Evolutionary conservation across 208 protist species (phyloP), one percentile per base, ranked within the genome.

Genomic region (Leishmania amazonensis): DNA sequence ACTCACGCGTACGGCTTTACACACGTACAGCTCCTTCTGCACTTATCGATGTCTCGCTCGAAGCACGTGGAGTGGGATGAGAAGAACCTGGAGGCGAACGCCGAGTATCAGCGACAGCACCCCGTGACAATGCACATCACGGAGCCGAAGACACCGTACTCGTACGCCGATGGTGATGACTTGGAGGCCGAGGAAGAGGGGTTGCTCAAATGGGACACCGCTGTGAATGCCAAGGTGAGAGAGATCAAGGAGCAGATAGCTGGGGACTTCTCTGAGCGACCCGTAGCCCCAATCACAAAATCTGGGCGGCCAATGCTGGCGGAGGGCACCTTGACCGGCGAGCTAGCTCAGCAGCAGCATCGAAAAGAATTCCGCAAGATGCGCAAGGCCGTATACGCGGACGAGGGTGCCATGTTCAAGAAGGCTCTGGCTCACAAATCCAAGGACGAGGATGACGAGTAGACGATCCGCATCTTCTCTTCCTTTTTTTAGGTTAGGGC

Each of bases 71-170:
- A 88, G 47, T 97, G 93, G 92, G 95, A 97, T 85, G 93, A 97
- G 83, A 38, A 87, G 45, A 97, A 97, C 78, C 85, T 97, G 24
- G 78, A 87, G 54, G 90, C 84, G 21, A 97, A 96, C 53, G 95
- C 91, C 21, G 92, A 96, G 81, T 97, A 96, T 75, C 95, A 93
- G 73, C 85, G 89, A 15, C 74, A 85, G 62, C 93, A 97, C 84
- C 95, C 95, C 13, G 95, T 97, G 19, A 95, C 90, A 42, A 95
- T 96, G 85, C 90, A 90, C 68, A 97, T 97, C 75, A 90, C 89
- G 5, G 93, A 97, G 85, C 95, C 95, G 35, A 97, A 97, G 84
- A 97, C 95, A 8, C 95, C 95, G 13, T 97, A 92, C 83, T 75
- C 81, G 9, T 87, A 95, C 84, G 79, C 81, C 5, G 87, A 88